These are phyloP conservation scores for Glomus cerebriforme DNA, from an alignment of 192 early-diverging fungal genomes.

Conservation along the genomic window DNA sequence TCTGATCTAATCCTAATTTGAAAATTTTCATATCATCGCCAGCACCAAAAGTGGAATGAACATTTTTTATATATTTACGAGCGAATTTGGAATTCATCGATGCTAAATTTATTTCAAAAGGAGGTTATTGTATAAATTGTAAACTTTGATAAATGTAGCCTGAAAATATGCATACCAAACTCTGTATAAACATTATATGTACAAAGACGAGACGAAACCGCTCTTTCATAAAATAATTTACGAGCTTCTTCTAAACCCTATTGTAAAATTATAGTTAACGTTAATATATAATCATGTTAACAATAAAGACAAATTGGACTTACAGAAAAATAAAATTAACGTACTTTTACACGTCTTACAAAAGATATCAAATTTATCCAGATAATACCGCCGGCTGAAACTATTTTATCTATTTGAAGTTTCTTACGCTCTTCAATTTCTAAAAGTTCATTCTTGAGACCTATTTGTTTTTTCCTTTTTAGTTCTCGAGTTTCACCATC, in stretches of 20 bases:
- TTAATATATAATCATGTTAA: not conserved
- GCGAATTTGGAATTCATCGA: not conserved
- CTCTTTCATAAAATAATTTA: not conserved
- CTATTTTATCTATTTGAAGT: conserved; percentile 56
- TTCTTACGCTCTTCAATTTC: conserved; percentile 61
- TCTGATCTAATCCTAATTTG: not conserved
- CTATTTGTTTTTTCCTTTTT: conserved; percentile 55
- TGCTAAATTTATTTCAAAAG: not conserved
- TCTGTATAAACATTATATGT: not conserved
- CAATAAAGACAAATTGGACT: not conserved
- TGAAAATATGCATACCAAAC: not conserved
- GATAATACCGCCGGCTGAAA: conserved; percentile 62
- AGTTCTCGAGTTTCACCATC: conserved; percentile 61
- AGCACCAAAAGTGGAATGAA: not conserved
- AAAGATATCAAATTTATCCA: conserved; percentile 93
- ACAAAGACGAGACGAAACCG: not conserved
- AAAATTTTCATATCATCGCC: not conserved
- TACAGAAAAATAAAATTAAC: not conserved
- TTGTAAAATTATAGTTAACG: not conserved
- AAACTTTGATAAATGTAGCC: not conserved
- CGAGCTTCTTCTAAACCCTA: not conserved
- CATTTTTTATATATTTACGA: not conserved
- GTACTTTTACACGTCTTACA: conserved; percentile 73
- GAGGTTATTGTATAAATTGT: not conserved
- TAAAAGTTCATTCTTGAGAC: conserved; percentile 57